Conservation (phyloP, 805 yeast species). For the Groenewaldozyma salmanticensis region DNA sequence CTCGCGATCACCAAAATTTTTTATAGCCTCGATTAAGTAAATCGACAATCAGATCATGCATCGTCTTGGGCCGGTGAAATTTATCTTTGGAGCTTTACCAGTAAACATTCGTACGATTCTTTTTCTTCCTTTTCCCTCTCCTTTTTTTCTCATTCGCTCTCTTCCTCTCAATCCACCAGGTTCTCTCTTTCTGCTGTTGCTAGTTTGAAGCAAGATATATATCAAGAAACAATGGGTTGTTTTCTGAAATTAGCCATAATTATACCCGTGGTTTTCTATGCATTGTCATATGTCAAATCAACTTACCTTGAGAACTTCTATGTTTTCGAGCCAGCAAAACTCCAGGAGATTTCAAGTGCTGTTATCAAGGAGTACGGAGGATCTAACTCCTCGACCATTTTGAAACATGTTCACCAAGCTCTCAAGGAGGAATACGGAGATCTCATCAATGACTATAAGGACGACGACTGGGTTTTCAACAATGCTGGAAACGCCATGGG, state of each 20-base stretch:
- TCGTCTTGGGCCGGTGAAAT: no score
- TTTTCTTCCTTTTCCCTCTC: no score
- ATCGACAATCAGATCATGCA: no score
- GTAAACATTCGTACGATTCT: no score
- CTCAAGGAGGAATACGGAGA: slow-evolving; percentile 63
- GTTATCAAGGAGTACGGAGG: slow-evolving; percentile 28
- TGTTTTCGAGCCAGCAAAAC: slow-evolving; percentile 55
- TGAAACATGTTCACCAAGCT: slow-evolving; percentile 50
- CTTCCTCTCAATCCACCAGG: no score
- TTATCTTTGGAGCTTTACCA: no score
- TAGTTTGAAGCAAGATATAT: no score
- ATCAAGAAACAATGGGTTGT: slow-evolving; percentile 12
- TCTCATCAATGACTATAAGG: slow-evolving; percentile 57
- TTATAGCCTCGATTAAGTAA: no score
- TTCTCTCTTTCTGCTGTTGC: no score
- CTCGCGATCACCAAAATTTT: no score
- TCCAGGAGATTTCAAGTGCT: slow-evolving; percentile 53
- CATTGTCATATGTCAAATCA: slow-evolving; percentile 17
- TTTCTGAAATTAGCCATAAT: slow-evolving; percentile 6
- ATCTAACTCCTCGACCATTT: slow-evolving; percentile 46
- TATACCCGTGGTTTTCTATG: slow-evolving; percentile 10
- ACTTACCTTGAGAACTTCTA: slow-evolving; percentile 52
- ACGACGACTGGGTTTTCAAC: slow-evolving; percentile 90
- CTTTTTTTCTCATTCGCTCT: no score
- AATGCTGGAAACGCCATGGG: slow-evolving; percentile 98